Base-by-base conservation (phyloP, 2,329 filamentous ascomycete genomes). In the Fusarium sp. region DNA sequence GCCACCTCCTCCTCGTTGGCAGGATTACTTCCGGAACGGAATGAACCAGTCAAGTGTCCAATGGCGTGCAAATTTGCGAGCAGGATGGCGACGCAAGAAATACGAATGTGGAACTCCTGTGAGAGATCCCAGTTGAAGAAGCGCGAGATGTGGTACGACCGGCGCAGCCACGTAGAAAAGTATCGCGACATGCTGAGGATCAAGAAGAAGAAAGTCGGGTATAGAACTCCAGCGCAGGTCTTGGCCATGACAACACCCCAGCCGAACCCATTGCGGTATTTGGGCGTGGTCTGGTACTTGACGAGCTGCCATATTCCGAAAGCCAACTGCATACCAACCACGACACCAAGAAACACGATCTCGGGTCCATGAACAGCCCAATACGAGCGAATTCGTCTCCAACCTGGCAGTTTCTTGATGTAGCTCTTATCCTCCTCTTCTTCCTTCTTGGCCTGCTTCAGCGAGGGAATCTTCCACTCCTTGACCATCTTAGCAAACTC, bases 111-210 rank as follows among this genome's bases (percentile, higher is more conserved):
- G 46, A 89, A 88, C 1, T 80, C 79, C 63, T 87, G 86, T 2
- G 82, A 84, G 2, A 86, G 73, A 62, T 88, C 86, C 85, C 85
- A 87, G 66, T 88, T 88, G 75, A 88, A 79, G 74, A 88, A 85
- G 0, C 84, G 80, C 4, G 84, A 86, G 61, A 88, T 77, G 55
- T 81, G 78, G 66, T 85, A 86, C 13, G 81, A 86, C n/a, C 82
- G 78, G 18, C 86, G 81, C 41, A 87, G 74, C 56, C 82, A 83
- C 0, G 86, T 88, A 4, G 86, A 83, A 21, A 87, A 81, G 77
- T 86, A 87, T 28, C 87, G 79, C 16, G 84, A 87, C 86, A 88
- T 89, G 71, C 85, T 87, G 7, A 88, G 77, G 9, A 88, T 80
- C 59, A 88, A 79, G 69, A 89, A 88, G 77, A 88, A 88, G 59